A percentile compares a stretch with the other conserved stretches of the same genome.
These are phyloP conservation scores for Cytospora mali DNA, from an alignment of 2,329 filamentous ascomycete genomes.

Conservation along the genomic window DNA sequence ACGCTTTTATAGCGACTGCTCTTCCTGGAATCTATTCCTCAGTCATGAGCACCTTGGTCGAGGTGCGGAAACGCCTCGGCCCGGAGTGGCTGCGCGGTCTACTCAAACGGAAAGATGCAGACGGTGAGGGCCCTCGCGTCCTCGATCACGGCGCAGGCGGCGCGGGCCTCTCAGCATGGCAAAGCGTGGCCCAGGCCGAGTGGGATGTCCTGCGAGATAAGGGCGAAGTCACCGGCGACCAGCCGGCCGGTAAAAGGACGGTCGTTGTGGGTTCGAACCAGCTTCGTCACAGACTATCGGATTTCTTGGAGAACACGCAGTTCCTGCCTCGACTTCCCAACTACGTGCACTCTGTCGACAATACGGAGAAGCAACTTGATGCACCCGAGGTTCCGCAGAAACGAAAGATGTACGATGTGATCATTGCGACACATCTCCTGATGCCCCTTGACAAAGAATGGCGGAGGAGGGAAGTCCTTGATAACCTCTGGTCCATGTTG, in stretches of 20 bases:
- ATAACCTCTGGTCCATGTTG: constrained; percentile 88
- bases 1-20: constrained; percentile 70
- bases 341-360: constrained; percentile 68
- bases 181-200: constrained; percentile 78
- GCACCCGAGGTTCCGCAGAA: constrained; percentile 56
- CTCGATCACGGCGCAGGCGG: constrained; percentile 77
- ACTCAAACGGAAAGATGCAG: constrained; percentile 55
- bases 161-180: constrained; percentile 73
- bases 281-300: constrained; percentile 74
- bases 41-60: constrained; percentile 67
- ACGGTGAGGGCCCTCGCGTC: constrained; percentile 59
- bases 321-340: constrained; percentile 93
- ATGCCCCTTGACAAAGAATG: constrained; percentile 76
- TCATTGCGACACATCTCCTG: constrained; percentile 85
- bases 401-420: constrained; percentile 83
- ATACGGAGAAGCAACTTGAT: constrained; percentile 61
- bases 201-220: constrained; percentile 70
- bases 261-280: constrained; percentile 77
- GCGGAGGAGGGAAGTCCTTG: constrained; percentile 74
- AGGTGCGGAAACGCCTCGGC: constrained; percentile 74
- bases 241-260: constrained; percentile 72
- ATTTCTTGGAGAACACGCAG: constrained; percentile 82
- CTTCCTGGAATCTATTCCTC: constrained; percentile 73
- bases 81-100: constrained; percentile 69
- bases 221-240: constrained; percentile 42